Base-by-base conservation (phyloP, 345 rosid genomes). In the Camelina sativa region DNA sequence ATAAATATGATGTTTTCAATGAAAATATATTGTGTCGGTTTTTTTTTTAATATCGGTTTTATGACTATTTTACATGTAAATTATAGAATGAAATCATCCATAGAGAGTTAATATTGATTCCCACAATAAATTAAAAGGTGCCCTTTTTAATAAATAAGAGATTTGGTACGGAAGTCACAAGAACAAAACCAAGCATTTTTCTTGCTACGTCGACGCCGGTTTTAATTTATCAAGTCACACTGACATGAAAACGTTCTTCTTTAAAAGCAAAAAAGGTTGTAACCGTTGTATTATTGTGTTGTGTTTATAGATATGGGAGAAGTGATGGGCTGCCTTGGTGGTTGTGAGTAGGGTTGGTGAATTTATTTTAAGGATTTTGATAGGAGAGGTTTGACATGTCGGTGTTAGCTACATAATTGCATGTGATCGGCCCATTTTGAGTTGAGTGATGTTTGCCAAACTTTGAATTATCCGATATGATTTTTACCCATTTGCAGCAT, bases 311-410 rank as follows among this genome's bases (percentile, higher is more conserved):
- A 38, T 56, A 28, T 66, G 4, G 13, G 65, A 38, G 60, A 10
- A 67, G 62, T 38, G 67, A 75, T 75, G 78, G 67, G 25, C 67
- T 73, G 53, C 17, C 35, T 38, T 58, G 78, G 67, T 58, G 15
- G 54, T 67, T 56, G 71, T 65, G 72, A 47, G 58, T 74, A 57
- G 72, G 72, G 67, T 66, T 74, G 67, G 61, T 59, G 4, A 59
- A 34, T 65, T 65, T 16, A 65, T 35, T 23, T 54, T 65, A 57
- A 58, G 34, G 67, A 74, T 58, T 58, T 75, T 67, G 67, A 67
- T 59, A 2, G 41, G 43, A 37, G n/a, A 25, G 0, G 32, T 59
- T 59, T 75, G 61, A 75, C 51, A 48, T 66, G 73, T 74, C 78
- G 50, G 72, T 50, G 25, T 74, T 74, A 66, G 22, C 16, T 47